Evolutionary conservation across 495 filamentous ascomycete species (phyloP).

Genomic region (Lasiosphaeria hispida): DNA sequence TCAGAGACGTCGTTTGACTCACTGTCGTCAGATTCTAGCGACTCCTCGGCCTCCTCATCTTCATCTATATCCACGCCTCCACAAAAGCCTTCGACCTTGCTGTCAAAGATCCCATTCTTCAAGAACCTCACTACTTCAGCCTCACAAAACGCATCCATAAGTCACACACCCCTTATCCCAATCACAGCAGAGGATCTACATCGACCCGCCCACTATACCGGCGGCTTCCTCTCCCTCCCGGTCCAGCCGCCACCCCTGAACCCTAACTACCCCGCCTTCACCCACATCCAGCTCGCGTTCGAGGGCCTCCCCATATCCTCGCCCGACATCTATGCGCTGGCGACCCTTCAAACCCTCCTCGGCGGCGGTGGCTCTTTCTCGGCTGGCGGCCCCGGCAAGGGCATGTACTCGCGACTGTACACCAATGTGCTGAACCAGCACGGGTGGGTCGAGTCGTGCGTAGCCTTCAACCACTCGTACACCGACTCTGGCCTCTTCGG

Average conservation of each 20-base stretch:
- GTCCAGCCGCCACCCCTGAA: conserved; percentile 72
- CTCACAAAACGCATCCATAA: conserved; percentile 56
- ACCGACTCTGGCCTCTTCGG: conserved; percentile 94
- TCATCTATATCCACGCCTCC: conserved; percentile 41
- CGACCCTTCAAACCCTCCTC: conserved; percentile 93
- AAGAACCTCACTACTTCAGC: conserved; percentile 82
- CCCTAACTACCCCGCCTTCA: conserved; percentile 75
- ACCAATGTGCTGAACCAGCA: conserved; percentile 97
- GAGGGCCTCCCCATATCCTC: conserved; percentile 89
- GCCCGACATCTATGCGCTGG: conserved; percentile 91
- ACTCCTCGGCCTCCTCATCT: conserved; percentile 34
- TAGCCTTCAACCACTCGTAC: conserved; percentile 96
- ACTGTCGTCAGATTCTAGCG: conserved; percentile 40
- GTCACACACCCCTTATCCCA: conserved; percentile 37
- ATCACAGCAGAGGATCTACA: conserved; percentile 56
- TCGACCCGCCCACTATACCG: conserved; percentile 81
- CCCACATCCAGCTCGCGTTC: conserved; percentile 91
- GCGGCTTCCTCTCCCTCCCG: conserved; percentile 84
- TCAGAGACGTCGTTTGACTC: conserved; percentile 49
- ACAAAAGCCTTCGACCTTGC: conserved; percentile 57
- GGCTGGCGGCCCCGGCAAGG: conserved; percentile 96
- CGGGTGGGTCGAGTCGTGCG: conserved; percentile 92
- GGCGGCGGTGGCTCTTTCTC: conserved; percentile 96
- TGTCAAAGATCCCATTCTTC: conserved; percentile 88
- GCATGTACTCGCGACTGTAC: conserved; percentile 97